Evolutionary conservation across 1,284 basidiomycete genomes (phyloP).

Genomic region (Porodaedalea pini): DNA sequence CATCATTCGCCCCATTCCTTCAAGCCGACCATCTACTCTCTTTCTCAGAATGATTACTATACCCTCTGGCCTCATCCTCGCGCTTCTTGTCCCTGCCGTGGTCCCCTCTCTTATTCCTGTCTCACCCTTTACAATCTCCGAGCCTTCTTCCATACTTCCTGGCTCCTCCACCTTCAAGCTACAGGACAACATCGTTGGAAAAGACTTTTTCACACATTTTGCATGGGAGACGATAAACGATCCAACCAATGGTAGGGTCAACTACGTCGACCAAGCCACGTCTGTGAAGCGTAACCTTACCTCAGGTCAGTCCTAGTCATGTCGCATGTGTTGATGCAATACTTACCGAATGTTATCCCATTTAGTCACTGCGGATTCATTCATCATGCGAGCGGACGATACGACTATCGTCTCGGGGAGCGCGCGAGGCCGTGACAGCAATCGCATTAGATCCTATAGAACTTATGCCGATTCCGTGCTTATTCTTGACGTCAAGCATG

Average conservation of each 20-base stretch:
- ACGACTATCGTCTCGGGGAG: conserved; percentile 16
- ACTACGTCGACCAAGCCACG: conserved; percentile 12
- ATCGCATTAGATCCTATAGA: conserved; percentile 23
- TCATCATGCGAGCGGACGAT: conserved; percentile 25
- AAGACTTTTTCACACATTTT: conserved; percentile 27
- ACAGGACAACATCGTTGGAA: conserved; percentile 22
- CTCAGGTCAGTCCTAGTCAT: background rate
- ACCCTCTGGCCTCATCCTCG: background rate
- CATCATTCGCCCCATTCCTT: too few relatives aligned
- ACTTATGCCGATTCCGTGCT: conserved; percentile 24
- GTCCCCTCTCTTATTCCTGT: too few relatives aligned
- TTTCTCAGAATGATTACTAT: background rate
- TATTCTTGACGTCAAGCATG: conserved; percentile 28
- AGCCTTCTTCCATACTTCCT: too few relatives aligned
- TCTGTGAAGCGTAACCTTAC: conserved; percentile 5
- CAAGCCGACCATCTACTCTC: background rate
- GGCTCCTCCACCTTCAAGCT: conserved; percentile 7
- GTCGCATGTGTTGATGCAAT: background rate
- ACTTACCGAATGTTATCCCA: background rate
- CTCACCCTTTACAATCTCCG: too few relatives aligned
- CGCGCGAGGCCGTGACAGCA: conserved; percentile 24
- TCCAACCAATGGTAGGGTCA: conserved; percentile 31
- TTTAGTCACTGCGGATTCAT: conserved; percentile 16
- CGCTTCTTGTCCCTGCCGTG: too few relatives aligned
- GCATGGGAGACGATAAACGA: conserved; percentile 27